Conservation (phyloP, 768 basidiomycete genomes). For the Tephrocybe rancida region DNA sequence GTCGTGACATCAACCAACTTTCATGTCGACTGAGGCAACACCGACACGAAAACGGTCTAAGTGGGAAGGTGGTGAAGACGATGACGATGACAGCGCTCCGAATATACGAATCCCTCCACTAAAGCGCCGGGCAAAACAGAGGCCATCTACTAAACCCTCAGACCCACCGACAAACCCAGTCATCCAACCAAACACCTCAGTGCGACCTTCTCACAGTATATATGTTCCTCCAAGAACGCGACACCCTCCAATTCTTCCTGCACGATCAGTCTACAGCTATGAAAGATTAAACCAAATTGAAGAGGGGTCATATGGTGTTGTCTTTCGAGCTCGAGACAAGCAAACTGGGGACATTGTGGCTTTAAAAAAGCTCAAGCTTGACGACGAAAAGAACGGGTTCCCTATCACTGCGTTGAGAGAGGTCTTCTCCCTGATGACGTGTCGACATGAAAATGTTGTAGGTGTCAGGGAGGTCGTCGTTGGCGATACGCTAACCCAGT, state of each 20-base stretch:
- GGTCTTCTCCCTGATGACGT: constrained; percentile 94
- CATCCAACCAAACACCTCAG: constrained; percentile 21
- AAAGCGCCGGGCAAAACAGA: constrained; percentile 59
- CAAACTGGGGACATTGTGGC: constrained; percentile 96
- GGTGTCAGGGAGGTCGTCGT: constrained; percentile 97
- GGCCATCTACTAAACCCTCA: constrained; percentile 27
- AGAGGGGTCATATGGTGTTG: constrained; percentile 97
- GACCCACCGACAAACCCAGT: constrained; percentile 15
- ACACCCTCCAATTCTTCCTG: constrained; percentile 82
- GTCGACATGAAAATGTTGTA: constrained; percentile 94
- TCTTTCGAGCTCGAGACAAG: constrained; percentile 95
- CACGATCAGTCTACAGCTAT: constrained; percentile 93
- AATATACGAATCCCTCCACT: constrained; percentile 35
- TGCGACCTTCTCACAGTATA: constrained; percentile 49
- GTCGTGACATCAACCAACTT: neutral
- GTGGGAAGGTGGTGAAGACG: constrained; percentile 60
- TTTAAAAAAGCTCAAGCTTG: constrained; percentile 95
- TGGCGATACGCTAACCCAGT: constrained; percentile 98
- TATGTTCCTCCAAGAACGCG: constrained; percentile 76
- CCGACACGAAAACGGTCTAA: constrained; percentile 77
- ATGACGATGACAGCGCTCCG: constrained; percentile 23
- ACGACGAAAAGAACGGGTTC: constrained; percentile 98
- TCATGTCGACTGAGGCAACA: constrained; percentile 40
- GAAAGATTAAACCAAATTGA: constrained; percentile 97
- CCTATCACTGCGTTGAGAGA: constrained; percentile 96